Base-by-base conservation (phyloP, 768 basidiomycete genomes). In the Mycena galericulata region DNA sequence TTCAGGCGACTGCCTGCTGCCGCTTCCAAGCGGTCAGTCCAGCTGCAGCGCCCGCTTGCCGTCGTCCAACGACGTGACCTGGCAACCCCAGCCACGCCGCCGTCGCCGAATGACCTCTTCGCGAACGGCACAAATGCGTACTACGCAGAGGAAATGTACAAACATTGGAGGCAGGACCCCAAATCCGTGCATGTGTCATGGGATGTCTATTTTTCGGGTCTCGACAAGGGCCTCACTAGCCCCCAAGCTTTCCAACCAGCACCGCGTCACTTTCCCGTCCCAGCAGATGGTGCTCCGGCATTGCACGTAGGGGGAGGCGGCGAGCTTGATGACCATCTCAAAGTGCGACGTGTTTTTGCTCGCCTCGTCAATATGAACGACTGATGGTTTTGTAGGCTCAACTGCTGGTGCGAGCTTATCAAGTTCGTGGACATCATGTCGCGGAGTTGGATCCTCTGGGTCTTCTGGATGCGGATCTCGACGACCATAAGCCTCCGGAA, bases 71-170 rank as follows among this genome's bases (percentile, higher is more conserved):
- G 71, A 32, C 83, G 82, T 72, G 70, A 75, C 36, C 70, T 89
- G 62, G 89, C 90, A 27, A 88, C 83, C 36, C 79, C 86, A 22
- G 77, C 81, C 0, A 66, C 73, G 27, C 78, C 87, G 26, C 93
- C 92, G 2, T 94, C 93, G 2, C 82, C 92, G 24, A 93, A 94
- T 73, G 94, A 95, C 78, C 85, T 87, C 10, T 98, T 98, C 78
- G 97, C 96, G 15, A 97, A 95, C 65, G 96, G 96, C 45, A 96
- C 93, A 45, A 98, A 98, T 81, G 86, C 95, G 26, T 96, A 97
- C 84, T 99, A 99, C 77, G 93, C 92, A 22, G 97, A 94, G 74
- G 95, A 97, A 80, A 98, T 98, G 97, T 98, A 97, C 82, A 88
- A 90, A 72, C 89, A 92, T 73, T 96, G 94, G 95, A 88, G 87